Conservation (phyloP, 225 moss, liverwort and hornwort species). For the Climacium dendroides region DNA sequence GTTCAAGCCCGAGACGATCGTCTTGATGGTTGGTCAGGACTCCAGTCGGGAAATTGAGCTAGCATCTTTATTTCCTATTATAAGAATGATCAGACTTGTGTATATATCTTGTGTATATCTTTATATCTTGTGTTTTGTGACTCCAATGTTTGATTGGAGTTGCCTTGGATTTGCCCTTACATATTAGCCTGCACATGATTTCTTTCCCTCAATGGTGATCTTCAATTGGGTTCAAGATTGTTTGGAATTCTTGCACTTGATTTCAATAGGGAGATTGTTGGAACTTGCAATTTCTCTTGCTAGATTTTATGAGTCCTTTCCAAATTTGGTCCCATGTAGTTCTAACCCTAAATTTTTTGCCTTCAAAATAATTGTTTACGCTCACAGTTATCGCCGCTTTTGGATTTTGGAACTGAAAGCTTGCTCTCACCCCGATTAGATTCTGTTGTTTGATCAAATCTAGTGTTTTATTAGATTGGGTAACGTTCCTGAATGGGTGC, state of each 20-base stretch:
- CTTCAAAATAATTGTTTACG: background rate
- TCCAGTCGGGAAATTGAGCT: too few species aligned
- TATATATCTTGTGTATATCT: too few species aligned
- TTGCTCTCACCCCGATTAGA: background rate
- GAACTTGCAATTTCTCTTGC: background rate
- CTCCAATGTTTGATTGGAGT: background rate
- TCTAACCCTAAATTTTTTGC: background rate
- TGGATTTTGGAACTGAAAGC: background rate
- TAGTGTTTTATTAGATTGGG: background rate
- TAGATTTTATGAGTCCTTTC: background rate
- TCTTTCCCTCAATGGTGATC: background rate
- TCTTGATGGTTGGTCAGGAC: too few species aligned
- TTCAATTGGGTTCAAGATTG: background rate
- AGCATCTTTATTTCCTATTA: too few species aligned
- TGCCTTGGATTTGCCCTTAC: background rate
- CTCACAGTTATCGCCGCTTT: background rate
- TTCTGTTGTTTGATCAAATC: background rate
- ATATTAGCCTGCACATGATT: background rate
- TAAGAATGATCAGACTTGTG: too few species aligned
- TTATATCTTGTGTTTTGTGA: background rate
- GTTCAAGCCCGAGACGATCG: too few species aligned
- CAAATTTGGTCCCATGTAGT: background rate
- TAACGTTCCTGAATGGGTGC: background rate
- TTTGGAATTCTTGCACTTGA: background rate
- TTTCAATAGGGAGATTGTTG: background rate